phyloP scores from a whole-genome alignment of 2,329 filamentous ascomycete species.

The Tolypocladium amazonense region DNA sequence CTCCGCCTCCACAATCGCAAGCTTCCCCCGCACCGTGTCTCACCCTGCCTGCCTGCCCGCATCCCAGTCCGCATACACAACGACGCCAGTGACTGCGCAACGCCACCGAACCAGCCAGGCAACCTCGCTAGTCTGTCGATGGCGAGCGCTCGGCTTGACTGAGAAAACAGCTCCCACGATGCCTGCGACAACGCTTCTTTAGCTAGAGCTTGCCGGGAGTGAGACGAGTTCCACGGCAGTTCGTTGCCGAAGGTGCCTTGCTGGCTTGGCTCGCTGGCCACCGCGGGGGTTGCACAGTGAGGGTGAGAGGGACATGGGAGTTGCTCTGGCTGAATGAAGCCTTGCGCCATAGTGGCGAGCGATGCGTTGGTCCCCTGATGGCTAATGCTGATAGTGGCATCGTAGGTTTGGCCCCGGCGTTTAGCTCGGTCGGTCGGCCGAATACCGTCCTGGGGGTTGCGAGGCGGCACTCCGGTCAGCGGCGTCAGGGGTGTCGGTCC shows the following conservation, averaged over 20 bases:
- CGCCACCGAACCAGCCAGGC: background rate
- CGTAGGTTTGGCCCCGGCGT: background rate
- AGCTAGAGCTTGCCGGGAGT: background rate
- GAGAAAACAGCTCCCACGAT: background rate
- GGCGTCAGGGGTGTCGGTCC: background rate
- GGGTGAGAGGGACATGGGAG: background rate
- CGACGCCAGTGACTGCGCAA: background rate
- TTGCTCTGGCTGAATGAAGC: background rate
- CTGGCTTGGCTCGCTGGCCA: no score
- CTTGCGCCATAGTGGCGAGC: background rate
- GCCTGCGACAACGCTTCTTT: background rate
- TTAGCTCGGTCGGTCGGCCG: background rate
- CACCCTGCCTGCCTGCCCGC: background rate
- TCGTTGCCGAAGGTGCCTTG: no score
- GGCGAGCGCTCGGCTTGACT: background rate
- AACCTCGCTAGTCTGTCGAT: background rate
- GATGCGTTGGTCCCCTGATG: background rate
- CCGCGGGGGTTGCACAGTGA: background rate
- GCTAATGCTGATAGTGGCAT: background rate
- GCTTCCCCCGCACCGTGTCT: background rate
- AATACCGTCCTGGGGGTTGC: background rate
- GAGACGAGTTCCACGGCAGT: background rate
- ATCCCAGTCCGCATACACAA: background rate
- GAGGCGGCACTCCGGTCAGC: background rate
- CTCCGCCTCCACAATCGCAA: background rate